These are phyloP conservation scores for Pulicaria dysenterica DNA, from an alignment of 129 eudicot genomes.

Conservation along the genomic window DNA sequence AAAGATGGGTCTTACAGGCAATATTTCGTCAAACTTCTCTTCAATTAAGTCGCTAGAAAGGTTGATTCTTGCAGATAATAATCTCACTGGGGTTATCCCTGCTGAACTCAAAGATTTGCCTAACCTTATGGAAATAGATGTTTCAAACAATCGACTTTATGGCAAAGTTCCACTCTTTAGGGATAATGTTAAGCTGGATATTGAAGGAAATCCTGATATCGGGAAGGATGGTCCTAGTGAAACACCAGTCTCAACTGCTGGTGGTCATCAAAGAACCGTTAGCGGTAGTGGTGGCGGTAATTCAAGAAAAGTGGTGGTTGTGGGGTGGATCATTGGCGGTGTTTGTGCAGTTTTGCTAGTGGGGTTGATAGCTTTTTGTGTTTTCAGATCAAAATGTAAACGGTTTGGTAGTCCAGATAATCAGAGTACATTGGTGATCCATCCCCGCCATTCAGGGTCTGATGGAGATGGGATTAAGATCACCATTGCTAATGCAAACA, in stretches of 20 bases:
- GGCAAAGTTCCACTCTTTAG: constrained; percentile 64
- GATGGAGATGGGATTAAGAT: constrained; percentile 56
- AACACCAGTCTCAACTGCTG: constrained; percentile 31
- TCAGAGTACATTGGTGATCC: constrained; percentile 44
- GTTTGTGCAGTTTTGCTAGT: constrained; percentile 36
- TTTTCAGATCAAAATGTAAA: constrained; percentile 36
- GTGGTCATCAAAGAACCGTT: constrained; percentile 11
- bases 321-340: constrained; percentile 47
- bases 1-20: constrained; percentile 58
- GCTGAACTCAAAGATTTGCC: constrained; percentile 49
- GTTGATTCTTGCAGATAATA: constrained; percentile 66
- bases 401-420: constrained; percentile 32
- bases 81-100: constrained; percentile 63
- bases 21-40: constrained; percentile 65
- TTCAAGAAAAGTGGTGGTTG: constrained; percentile 30
- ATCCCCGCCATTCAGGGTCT: constrained; percentile 70
- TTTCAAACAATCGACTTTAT: constrained; percentile 60
- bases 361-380: constrained; percentile 44
- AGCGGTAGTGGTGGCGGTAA: background rate
- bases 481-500: constrained; percentile 53
- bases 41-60: constrained; percentile 53
- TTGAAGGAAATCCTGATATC: constrained; percentile 53
- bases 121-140: constrained; percentile 56
- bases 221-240: constrained; percentile 52
- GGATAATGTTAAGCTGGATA: constrained; percentile 42